Base-by-base conservation (phyloP, 2,329 filamentous ascomycete genomes). In the Rosellinia necatrix region DNA sequence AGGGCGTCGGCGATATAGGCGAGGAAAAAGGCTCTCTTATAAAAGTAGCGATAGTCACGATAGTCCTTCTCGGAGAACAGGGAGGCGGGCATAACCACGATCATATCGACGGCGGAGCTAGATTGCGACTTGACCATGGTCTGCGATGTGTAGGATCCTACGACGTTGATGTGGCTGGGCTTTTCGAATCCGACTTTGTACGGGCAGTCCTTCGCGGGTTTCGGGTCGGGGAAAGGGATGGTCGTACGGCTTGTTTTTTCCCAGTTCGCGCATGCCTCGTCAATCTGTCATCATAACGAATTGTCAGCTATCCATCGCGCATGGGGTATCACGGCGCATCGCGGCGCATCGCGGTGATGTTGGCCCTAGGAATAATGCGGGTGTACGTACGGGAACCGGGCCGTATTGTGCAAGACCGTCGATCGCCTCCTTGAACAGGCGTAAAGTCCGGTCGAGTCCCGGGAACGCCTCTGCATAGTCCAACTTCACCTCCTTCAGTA, bases 51-150 rank as follows among this genome's bases (percentile, higher is more conserved):
- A 77, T 94, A 82, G 71, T 96, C 92, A 46, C 92, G 81, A 71
- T 93, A 97, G 73, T 99, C 94, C 74, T 97, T 97, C 40, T 96
- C 90, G 68, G 96, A 91, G 67, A 97, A 92, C 10, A 96, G 75
- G 1, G 82, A 76, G 54, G 77, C 73, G 4, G 94, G 93, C 85
- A 99, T 96, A 43, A 89, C 89, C 13, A 96, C 85, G 5, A 93
- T 86, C 81, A 97, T 84, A 72, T 97, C 93, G 57, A 97, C 80
- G 13, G 82, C 78, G 22, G 87, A 75, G 22, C 71, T 72, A 44
- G 75, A 73, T 63, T 87, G 83, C 9, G 80, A 78, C 66, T 88
- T 89, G 55, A 85, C 77, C 73, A 91, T 88, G 2, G 87, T 92
- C 71, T 85, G 88, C 48, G 90, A 78, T 9, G 89, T 84, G 76